These are phyloP conservation scores for Claviceps sp. DNA, from an alignment of 2,329 filamentous ascomycete genomes.

Conservation along the genomic window DNA sequence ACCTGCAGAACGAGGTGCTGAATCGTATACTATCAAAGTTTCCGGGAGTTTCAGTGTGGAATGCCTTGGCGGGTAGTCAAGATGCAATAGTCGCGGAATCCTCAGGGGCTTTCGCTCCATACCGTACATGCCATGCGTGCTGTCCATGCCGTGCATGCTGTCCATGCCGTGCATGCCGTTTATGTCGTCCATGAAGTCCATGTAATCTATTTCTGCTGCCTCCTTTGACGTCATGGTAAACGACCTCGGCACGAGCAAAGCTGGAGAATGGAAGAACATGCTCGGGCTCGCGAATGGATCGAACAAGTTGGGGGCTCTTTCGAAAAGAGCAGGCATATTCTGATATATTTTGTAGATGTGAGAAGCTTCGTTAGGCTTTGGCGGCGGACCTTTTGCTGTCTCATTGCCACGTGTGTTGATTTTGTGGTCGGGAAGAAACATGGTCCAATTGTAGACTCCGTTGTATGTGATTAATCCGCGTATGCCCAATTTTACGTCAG, in stretches of 20 bases:
- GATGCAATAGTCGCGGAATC: constrained; percentile 25
- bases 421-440: constrained; percentile 40
- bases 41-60: constrained; percentile 37
- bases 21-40: constrained; percentile 33
- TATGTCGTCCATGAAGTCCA: constrained; percentile 6
- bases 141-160: too few relatives aligned
- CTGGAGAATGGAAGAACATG: constrained; percentile 44
- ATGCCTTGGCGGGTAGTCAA: constrained; percentile 33
- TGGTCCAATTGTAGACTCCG: constrained; percentile 52
- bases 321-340: constrained; percentile 31
- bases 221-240: constrained; percentile 26
- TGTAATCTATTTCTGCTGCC: constrained; percentile 11
- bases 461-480: constrained; percentile 43
- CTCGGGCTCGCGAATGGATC: constrained; percentile 46
- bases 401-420: constrained; percentile 20
- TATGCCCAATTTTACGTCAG: constrained; percentile 30
- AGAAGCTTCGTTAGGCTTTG: constrained; percentile 17
- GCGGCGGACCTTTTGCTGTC: constrained; percentile 8
- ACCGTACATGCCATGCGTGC: too few relatives aligned
- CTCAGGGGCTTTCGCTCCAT: constrained; percentile 8
- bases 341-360: constrained; percentile 24
- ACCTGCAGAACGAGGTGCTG: constrained; percentile 11
- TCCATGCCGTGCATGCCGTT: too few relatives aligned
- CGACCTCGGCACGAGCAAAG: constrained; percentile 29
- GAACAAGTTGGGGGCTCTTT: constrained; percentile 34